phyloP scores from a whole-genome alignment of 2,329 filamentous ascomycete species.

The Aureobasidium mangrovei region DNA sequence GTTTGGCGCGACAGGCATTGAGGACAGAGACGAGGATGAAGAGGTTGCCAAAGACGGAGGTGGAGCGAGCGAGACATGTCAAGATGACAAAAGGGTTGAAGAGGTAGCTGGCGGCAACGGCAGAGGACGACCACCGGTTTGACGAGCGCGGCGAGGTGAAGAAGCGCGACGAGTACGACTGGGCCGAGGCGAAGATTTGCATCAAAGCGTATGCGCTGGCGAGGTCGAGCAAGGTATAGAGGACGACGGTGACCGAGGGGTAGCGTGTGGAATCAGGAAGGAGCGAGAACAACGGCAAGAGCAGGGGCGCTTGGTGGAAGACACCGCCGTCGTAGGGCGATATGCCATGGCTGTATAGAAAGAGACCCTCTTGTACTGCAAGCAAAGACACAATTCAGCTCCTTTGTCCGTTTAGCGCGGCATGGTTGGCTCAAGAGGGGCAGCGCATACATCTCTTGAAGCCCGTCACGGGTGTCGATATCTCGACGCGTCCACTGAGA shows the following conservation, averaged over 20 bases:
- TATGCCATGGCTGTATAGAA: slow-evolving; percentile 91
- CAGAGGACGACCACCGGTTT: slow-evolving; percentile 63
- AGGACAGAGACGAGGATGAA: slow-evolving; percentile 78
- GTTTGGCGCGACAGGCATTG: slow-evolving; percentile 66
- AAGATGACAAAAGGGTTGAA: slow-evolving; percentile 93
- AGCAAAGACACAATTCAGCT: neutral
- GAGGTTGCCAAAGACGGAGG: slow-evolving; percentile 78
- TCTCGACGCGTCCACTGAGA: slow-evolving; percentile 83
- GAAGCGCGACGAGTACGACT: slow-evolving; percentile 62
- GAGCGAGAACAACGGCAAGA: slow-evolving; percentile 84
- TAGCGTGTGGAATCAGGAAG: slow-evolving; percentile 61
- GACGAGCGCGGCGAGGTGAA: slow-evolving; percentile 72
- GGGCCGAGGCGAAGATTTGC: slow-evolving; percentile 71
- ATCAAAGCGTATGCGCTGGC: slow-evolving; percentile 71
- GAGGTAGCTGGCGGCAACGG: slow-evolving; percentile 78
- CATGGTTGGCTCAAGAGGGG: neutral
- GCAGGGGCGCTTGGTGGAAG: slow-evolving; percentile 70
- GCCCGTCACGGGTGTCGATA: slow-evolving; percentile 93
- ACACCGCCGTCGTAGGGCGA: slow-evolving; percentile 94
- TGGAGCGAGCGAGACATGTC: slow-evolving; percentile 82
- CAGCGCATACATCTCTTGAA: slow-evolving; percentile 78
- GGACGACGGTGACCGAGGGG: slow-evolving; percentile 60
- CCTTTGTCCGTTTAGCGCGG: neutral
- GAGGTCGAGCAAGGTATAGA: slow-evolving; percentile 76
- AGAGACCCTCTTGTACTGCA: slow-evolving; percentile 91